Evolutionary conservation across 805 yeast species (phyloP).

Genomic region (Hemisphaericaspora nanyangensis): DNA sequence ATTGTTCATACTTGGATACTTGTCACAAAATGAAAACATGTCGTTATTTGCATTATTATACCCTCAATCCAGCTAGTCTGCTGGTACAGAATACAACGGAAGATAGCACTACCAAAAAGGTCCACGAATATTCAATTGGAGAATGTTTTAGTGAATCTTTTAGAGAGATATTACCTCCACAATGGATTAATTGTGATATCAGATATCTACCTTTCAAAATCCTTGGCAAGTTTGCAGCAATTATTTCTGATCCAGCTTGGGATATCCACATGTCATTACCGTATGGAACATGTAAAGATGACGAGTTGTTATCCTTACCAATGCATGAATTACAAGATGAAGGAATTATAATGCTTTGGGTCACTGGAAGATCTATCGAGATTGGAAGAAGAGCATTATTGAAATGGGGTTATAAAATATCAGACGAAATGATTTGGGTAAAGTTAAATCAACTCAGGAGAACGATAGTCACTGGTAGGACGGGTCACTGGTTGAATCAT

Average conservation of each 20-base stretch:
- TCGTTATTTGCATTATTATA: slow-evolving; percentile 74
- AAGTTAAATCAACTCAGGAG: slow-evolving; percentile 83
- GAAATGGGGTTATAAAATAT: slow-evolving; percentile 78
- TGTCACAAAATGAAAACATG: slow-evolving; percentile 84
- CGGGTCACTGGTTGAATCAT: slow-evolving; percentile 97
- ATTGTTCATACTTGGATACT: slow-evolving; percentile 90
- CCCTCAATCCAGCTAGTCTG: slow-evolving; percentile 36
- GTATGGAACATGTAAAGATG: slow-evolving; percentile 73
- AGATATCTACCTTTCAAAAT: slow-evolving; percentile 63
- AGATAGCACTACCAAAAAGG: slow-evolving; percentile 8
- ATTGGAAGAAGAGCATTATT: slow-evolving; percentile 72
- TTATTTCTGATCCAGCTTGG: slow-evolving; percentile 96
- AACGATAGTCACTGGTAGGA: slow-evolving; percentile 91
- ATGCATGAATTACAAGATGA: slow-evolving; percentile 72
- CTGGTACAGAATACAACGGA: neutral
- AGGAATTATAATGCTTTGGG: slow-evolving; percentile 86
- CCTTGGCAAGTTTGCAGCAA: slow-evolving; percentile 76
- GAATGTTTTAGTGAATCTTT: slow-evolving; percentile 38
- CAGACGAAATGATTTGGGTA: slow-evolving; percentile 86
- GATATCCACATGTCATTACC: slow-evolving; percentile 87
- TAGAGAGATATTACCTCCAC: slow-evolving; percentile 51
- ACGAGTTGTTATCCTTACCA: slow-evolving; percentile 64
- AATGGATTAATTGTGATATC: slow-evolving; percentile 87
- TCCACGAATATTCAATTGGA: slow-evolving; percentile 45
- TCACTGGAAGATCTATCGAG: slow-evolving; percentile 91